Conservation (phyloP, 2,329 filamentous ascomycete species). For the Tolypocladium sp. region DNA sequence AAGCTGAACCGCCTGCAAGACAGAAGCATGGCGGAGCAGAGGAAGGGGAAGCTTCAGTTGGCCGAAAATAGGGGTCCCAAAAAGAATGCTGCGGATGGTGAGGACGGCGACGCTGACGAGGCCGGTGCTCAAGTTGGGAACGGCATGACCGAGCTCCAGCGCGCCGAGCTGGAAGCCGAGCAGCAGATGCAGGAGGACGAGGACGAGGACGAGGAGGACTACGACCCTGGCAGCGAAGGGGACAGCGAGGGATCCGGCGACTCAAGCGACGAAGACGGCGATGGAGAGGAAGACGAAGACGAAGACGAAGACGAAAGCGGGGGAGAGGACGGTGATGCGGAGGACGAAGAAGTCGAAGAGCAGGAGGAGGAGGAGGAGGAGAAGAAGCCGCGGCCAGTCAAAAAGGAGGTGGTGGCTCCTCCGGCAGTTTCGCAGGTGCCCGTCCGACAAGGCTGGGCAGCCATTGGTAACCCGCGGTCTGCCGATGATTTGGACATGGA, state of each 20-base stretch:
- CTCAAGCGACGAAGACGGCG: slow-evolving; percentile 41
- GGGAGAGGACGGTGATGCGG: slow-evolving; percentile 11
- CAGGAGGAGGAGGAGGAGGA: slow-evolving; percentile 9
- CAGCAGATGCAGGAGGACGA: slow-evolving; percentile 49
- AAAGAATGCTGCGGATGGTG: slow-evolving; percentile 31
- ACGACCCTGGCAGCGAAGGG: slow-evolving; percentile 52
- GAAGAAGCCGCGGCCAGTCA: slow-evolving; percentile 2
- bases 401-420: slow-evolving; percentile 4
- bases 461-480: slow-evolving; percentile 14
- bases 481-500: slow-evolving; percentile 21
- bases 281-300: slow-evolving; percentile 30
- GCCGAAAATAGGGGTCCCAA: slow-evolving; percentile 47
- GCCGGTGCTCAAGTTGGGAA: slow-evolving; percentile 20
- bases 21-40: slow-evolving; percentile 58
- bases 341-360: slow-evolving; percentile 9
- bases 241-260: slow-evolving; percentile 48
- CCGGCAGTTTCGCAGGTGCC: slow-evolving; percentile 6
- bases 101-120: slow-evolving; percentile 22
- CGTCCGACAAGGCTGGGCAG: slow-evolving; percentile 21
- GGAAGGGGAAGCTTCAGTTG: slow-evolving; percentile 54
- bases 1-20: slow-evolving; percentile 53
- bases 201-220: slow-evolving; percentile 57
- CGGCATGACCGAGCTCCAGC: slow-evolving; percentile 38
- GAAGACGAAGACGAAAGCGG: slow-evolving; percentile 10
- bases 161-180: slow-evolving; percentile 40